Evolutionary conservation across 257 asterid species (phyloP).

Genomic region (Salvia splendens): DNA sequence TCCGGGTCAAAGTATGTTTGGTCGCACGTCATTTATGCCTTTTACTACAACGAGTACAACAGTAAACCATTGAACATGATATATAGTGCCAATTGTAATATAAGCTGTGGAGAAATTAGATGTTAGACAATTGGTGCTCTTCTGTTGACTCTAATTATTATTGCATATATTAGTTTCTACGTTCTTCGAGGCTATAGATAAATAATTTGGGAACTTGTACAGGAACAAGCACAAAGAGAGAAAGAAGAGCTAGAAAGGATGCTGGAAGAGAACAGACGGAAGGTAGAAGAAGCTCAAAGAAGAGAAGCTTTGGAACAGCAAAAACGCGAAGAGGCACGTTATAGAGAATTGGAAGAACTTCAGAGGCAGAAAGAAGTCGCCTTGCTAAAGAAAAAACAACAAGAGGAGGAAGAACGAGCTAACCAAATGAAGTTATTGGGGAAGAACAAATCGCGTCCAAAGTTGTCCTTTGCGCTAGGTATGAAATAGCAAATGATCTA

Average conservation of each 20-base stretch:
- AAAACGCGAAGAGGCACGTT: constrained; percentile 75
- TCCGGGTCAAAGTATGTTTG: neutral
- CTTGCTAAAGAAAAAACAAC: constrained; percentile 66
- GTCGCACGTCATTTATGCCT: neutral
- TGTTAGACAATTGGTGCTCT: neutral
- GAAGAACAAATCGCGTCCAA: constrained; percentile 94
- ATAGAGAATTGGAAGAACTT: constrained; percentile 82
- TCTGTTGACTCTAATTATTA: neutral
- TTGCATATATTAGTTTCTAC: neutral
- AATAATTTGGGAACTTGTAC: constrained; percentile 22
- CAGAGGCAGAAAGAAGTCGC: constrained; percentile 94
- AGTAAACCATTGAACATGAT: constrained; percentile 14
- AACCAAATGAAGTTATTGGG: constrained; percentile 89
- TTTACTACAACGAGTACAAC: neutral
- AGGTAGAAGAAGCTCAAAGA: constrained; percentile 84
- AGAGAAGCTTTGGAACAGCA: constrained; percentile 82
- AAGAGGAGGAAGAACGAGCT: constrained; percentile 92
- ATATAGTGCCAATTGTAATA: neutral
- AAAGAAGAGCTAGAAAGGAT: constrained; percentile 78
- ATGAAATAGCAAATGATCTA: constrained; percentile 56
- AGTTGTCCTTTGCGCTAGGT: constrained; percentile 77
- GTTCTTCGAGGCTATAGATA: neutral
- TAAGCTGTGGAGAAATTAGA: neutral
- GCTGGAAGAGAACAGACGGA: constrained; percentile 76
- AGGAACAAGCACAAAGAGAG: constrained; percentile 79